Base-by-base conservation (phyloP, 495 filamentous ascomycete species). In the Chaetomidium leptoderma region DNA sequence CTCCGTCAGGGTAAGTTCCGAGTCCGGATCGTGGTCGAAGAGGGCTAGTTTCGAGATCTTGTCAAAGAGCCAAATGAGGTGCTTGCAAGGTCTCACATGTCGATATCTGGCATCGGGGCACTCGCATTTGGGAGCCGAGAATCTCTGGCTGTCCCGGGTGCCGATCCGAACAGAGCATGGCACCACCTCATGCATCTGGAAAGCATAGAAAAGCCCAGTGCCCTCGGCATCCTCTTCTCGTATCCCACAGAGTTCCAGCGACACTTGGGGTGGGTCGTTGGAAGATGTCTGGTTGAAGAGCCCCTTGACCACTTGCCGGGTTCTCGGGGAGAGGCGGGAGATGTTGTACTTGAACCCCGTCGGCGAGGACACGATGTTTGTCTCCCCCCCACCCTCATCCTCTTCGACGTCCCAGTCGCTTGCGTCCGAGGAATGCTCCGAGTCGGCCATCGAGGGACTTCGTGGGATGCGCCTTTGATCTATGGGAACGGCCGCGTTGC, bases 51-150 rank as follows among this genome's bases (percentile, higher is more conserved):
- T 73, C 13, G 72, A 65, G 27, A 79, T 68, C 48, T 66, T 67
- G 65, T 79, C 76, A 44, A 76, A 70, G 23, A 79, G 68, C 74
- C 75, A 79, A 51, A 79, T 65, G 23, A 75, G 63, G 53, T 79
- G 76, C n/a, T 74, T 74, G 66, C 76, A 79, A 0, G 74, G 76
- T 8, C 63, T 61, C 37, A 33, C 24, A 14, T 56, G 29, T 6
- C 58, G 62, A 39, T 64, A 64, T 26, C 55, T 53, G 42, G 66
- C 67, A 39, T 69, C 65, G 11, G 69, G 64, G 49, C 76, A 78
- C 27, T 72, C 72, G 62, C 76, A 79, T 17, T 60, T 69, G 5
- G 75, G 74, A 0, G 53, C 52, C 9, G 72, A 65, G 52, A 72
- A 76, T 11, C 67, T 63, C 11, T 26, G 52, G 45, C 72, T 71